Base-by-base conservation (phyloP, 2,329 filamentous ascomycete genomes). In the Talaromyces sp. region DNA sequence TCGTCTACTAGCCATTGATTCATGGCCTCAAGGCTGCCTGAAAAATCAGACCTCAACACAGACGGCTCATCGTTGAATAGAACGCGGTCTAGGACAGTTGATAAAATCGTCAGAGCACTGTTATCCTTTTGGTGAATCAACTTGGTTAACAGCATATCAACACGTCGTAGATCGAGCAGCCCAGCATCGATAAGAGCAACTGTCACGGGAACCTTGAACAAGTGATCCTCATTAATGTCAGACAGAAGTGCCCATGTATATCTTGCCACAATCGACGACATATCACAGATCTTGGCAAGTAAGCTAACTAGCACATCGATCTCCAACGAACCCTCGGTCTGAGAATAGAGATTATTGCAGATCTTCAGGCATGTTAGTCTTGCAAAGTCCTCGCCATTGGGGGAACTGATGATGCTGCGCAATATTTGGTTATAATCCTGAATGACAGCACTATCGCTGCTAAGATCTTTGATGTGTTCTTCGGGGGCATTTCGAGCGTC, bases 31-130 rank as follows among this genome's bases (percentile, higher is more conserved):
- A 96, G 81, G 60, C 91, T 95, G 63, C 86, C 84, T 7, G 91
- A 87, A 69, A 97, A 95, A 75, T 97, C 92, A 1, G 92, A 87
- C 67, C 91, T 89, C 54, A 97, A 79, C 1, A 89, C 89, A 43
- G 88, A 84, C 0, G 91, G 90, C 51, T 87, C 85, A 54, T 92
- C 90, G 65, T 85, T 90, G 55, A 96, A 83, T 9, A 97, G 78
- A 0, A 92, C 85, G 50, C 91, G 84, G 65, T 94, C 89, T 64
- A 96, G 80, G 50, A 97, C 80, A 50, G 87, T 86, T 56, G 88
- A 86, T n/a, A 97, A 81, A 70, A 96, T 89, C 60, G 91, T 86
- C 3, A 97, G 77, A 1, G 89, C 90, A 24, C 83, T 83, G 8
- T 86, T 82, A 63, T 92, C 90, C 61, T 86, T 86, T 59, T 88